Evolutionary conservation across 2,329 filamentous ascomycete genomes (phyloP).

Genomic region (Phyllosticta ampelicida): DNA sequence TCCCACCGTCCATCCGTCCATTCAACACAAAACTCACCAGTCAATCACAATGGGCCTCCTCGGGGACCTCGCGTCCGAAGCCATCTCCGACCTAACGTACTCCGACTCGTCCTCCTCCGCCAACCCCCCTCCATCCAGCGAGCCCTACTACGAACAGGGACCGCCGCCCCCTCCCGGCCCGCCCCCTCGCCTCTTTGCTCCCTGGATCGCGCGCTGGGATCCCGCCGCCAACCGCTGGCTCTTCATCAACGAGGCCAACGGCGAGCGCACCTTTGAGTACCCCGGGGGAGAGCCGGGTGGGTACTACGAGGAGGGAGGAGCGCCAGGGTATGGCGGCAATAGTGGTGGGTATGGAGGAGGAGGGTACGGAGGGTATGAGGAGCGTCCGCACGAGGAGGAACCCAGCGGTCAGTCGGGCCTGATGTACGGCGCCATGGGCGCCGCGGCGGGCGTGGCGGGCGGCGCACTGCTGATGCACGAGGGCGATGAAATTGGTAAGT

Average conservation of each 20-base stretch:
- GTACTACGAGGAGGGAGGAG: conserved; percentile 9
- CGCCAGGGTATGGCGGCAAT: conserved; percentile 12
- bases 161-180: not conserved
- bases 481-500: conserved; percentile 27
- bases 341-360: conserved; percentile 13
- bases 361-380: conserved; percentile 11
- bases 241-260: conserved; percentile 38
- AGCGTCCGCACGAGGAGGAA: conserved; percentile 16
- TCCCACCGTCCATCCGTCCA: too few species aligned
- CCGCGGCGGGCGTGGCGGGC: conserved; percentile 31
- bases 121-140: not conserved
- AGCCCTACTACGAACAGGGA: not conserved
- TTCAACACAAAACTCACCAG: not conserved
- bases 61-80: conserved; percentile 7
- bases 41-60: conserved; percentile 5
- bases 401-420: conserved; percentile 19
- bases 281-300: conserved; percentile 17
- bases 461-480: conserved; percentile 37
- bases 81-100: not conserved
- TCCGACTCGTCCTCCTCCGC: not conserved
- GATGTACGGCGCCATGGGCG: conserved; percentile 30
- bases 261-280: conserved; percentile 31
- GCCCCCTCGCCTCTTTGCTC: conserved; percentile 2
- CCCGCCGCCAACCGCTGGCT: conserved; percentile 25
- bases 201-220: conserved; percentile 10